phyloP scores from a whole-genome alignment of 441 rosid genomes.

The Flueggea neowawraea region DNA sequence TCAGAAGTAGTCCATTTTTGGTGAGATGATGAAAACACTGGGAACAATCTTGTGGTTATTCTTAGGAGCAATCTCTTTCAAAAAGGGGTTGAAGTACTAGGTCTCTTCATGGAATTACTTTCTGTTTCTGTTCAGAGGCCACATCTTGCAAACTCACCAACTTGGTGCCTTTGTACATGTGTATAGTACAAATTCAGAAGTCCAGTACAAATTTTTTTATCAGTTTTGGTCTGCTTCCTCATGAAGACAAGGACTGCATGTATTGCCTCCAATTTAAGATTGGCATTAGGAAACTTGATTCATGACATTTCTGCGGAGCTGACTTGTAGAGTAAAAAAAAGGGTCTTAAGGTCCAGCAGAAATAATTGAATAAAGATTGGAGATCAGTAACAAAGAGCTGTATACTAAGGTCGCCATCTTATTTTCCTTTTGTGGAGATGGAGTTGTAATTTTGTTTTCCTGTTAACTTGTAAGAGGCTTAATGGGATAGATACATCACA shows the following conservation, averaged over 20 bases:
- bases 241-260: constrained; percentile 17
- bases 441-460: no score
- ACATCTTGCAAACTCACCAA: constrained; percentile 6
- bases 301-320: constrained; percentile 10
- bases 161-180: constrained; percentile 23
- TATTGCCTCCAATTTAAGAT: constrained; percentile 17
- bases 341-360: neutral
- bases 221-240: constrained; percentile 23
- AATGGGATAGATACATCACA: no score
- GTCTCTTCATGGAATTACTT: constrained; percentile 15
- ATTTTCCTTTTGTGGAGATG: no score
- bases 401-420: no score
- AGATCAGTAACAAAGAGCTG: neutral
- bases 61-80: constrained; percentile 13
- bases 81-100: constrained; percentile 9
- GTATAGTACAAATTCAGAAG: constrained; percentile 24
- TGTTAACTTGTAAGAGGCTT: no score
- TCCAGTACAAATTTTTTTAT: constrained; percentile 14
- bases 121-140: constrained; percentile 14
- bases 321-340: constrained; percentile 17
- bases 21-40: constrained; percentile 18
- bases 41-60: constrained; percentile 18
- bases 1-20: constrained; percentile 29
- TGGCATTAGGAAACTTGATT: constrained; percentile 17
- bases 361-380: constrained; percentile 15